Evolutionary conservation across 768 basidiomycete genomes (phyloP).

Genomic region (Russula lepida): DNA sequence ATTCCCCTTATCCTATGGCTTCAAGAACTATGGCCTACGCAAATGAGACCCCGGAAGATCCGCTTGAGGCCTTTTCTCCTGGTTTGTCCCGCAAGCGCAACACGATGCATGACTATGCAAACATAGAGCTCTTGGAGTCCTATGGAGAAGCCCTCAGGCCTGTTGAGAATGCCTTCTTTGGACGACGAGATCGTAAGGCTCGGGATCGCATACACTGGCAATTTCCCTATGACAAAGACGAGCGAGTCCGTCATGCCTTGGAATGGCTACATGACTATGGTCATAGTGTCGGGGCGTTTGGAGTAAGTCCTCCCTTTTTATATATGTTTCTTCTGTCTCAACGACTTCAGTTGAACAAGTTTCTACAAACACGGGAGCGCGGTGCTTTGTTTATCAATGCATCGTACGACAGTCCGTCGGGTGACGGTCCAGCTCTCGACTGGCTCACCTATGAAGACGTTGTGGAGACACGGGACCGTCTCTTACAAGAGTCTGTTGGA

Average conservation of each 20-base stretch:
- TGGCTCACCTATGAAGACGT: constrained; percentile 19
- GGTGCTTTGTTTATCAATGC: constrained; percentile 21
- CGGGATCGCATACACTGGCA: constrained; percentile 22
- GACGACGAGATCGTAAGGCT: constrained; percentile 20
- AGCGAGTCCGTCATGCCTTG: constrained; percentile 13
- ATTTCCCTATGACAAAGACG: constrained; percentile 22
- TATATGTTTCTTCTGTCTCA: neutral
- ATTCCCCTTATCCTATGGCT: constrained; percentile 17
- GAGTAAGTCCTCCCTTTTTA: constrained; percentile 12
- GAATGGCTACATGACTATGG: constrained; percentile 16
- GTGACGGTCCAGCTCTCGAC: constrained; percentile 12
- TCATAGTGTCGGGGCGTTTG: constrained; percentile 18
- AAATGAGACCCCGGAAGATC: neutral
- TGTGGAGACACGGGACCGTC: constrained; percentile 18
- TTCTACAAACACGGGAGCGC: constrained; percentile 19
- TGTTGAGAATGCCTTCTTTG: constrained; percentile 20
- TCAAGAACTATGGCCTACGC: constrained; percentile 23
- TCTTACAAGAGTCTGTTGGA: constrained; percentile 21
- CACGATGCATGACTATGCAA: constrained; percentile 8
- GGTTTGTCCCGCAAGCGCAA: constrained; percentile 5
- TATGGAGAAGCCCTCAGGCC: constrained; percentile 12
- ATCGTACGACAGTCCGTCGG: constrained; percentile 1
- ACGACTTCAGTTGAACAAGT: constrained; percentile 16
- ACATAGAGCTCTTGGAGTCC: constrained; percentile 12
- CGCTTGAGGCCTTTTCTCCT: constrained; percentile 7